These are phyloP conservation scores for Leccinum truebloodii DNA, from an alignment of 768 basidiomycete species.

Conservation along the genomic window DNA sequence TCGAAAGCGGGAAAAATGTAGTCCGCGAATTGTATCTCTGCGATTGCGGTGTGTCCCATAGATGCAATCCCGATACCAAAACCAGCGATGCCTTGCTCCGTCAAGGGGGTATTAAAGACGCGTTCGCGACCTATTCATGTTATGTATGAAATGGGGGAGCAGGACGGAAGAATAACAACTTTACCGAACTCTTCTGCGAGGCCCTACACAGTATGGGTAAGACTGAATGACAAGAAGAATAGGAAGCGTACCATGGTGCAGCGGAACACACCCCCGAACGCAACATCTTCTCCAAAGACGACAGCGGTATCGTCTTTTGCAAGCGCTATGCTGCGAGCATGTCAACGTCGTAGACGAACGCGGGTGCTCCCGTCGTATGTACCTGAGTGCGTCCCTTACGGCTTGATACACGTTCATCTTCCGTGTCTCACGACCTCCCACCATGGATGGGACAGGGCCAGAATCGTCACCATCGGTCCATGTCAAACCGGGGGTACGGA, in stretches of 20 bases:
- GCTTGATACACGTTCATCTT: constrained; percentile 98
- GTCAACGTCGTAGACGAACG: constrained; percentile 9
- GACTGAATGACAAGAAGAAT: constrained; percentile 1
- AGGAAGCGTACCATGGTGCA: constrained; percentile 76
- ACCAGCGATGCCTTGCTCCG: constrained; percentile 92
- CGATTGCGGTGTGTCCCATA: constrained; percentile 94
- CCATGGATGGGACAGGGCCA: constrained; percentile 43
- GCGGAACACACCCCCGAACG: constrained; percentile 92
- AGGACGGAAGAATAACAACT: constrained; percentile 19
- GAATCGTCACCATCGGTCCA: constrained; percentile 65
- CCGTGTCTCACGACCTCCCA: constrained; percentile 82
- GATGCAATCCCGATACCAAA: constrained; percentile 90
- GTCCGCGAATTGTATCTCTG: constrained; percentile 89
- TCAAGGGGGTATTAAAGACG: constrained; percentile 93
- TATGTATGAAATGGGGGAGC: constrained; percentile 2
- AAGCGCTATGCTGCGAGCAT: constrained; percentile 65
- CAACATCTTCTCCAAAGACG: constrained; percentile 90
- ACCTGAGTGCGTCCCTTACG: constrained; percentile 88
- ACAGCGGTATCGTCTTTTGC: constrained; percentile 84
- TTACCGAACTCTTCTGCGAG: constrained; percentile 90
- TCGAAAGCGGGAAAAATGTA: constrained; percentile 96
- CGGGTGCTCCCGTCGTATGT: constrained; percentile 10
- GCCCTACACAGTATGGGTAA: constrained; percentile 48
- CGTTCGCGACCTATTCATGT: constrained; percentile 70
- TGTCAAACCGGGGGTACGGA: constrained; percentile 70